phyloP scores from a whole-genome alignment of 148 eudicot genomes.

The Camellia lanceoleosa region DNA sequence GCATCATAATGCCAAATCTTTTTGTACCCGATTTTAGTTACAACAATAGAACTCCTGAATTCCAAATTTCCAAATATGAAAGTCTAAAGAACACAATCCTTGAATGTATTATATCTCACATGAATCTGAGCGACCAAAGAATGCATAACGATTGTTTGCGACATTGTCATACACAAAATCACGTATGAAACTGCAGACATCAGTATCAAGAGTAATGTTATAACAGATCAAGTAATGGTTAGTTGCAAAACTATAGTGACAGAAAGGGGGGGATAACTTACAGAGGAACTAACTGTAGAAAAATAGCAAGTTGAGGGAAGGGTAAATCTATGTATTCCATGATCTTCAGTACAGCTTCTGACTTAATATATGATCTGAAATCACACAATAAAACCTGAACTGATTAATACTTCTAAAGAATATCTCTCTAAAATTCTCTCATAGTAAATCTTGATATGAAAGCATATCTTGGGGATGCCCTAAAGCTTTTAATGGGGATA shows the following conservation, averaged over 20 bases:
- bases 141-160: constrained; percentile 78
- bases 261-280: constrained; percentile 24
- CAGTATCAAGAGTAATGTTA: constrained; percentile 4
- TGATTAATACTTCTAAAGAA: background rate
- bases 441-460: background rate
- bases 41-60: background rate
- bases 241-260: background rate
- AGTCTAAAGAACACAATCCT: background rate
- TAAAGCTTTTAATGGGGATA: no score
- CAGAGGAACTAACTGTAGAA: constrained; percentile 78
- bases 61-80: no score
- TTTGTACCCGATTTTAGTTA: background rate
- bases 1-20: background rate
- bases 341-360: constrained; percentile 95
- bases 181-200: constrained; percentile 67
- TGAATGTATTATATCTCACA: constrained; percentile 57
- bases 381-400: background rate
- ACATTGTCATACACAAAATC: constrained; percentile 89
- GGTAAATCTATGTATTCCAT: constrained; percentile 95
- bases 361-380: constrained; percentile 79
- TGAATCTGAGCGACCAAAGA: constrained; percentile 90
- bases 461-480: no score
- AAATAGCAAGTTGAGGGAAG: constrained; percentile 85
- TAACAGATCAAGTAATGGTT: background rate
- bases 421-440: background rate